A percentile compares a stretch with the other conserved stretches of the same genome.
phyloP scores from a whole-genome alignment of 2,329 filamentous ascomycete species.

The Parastagonospora nodorum region DNA sequence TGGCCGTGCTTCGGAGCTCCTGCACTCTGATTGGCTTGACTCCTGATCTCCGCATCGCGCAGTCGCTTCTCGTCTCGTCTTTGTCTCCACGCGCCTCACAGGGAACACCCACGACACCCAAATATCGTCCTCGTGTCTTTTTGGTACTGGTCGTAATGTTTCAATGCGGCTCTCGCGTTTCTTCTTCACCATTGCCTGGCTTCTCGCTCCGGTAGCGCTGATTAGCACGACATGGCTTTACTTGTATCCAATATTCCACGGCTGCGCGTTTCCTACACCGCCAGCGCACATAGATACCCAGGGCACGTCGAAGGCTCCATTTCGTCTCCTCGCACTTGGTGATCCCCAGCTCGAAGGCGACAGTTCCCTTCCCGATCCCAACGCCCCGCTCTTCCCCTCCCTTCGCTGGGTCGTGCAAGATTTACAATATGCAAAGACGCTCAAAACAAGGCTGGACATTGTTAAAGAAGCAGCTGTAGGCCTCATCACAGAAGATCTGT shows the following conservation, averaged over 20 bases:
- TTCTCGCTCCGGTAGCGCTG: slow-evolving; percentile 69
- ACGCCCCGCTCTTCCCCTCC: slow-evolving; percentile 46
- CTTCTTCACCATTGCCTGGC: slow-evolving; percentile 52
- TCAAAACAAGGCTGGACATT: slow-evolving; percentile 14
- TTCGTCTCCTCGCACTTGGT: slow-evolving; percentile 83
- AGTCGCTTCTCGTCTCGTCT: slow-evolving; percentile 10
- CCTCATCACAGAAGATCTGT: slow-evolving; percentile 62
- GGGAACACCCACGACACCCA: not conserved
- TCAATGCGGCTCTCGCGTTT: slow-evolving; percentile 58
- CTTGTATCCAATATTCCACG: slow-evolving; percentile 78
- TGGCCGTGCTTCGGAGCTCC: not conserved
- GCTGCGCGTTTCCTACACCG: slow-evolving; percentile 74
- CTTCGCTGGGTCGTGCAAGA: slow-evolving; percentile 41
- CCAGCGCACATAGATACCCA: slow-evolving; percentile 8
- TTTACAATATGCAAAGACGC: slow-evolving; percentile 19
- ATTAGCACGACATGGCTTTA: slow-evolving; percentile 79
- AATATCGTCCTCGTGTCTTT: slow-evolving; percentile 4
- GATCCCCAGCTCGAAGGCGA: slow-evolving; percentile 95
- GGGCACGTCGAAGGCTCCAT: slow-evolving; percentile 62
- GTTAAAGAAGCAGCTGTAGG: slow-evolving; percentile 16
- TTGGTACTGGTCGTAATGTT: slow-evolving; percentile 31
- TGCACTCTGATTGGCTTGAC: slow-evolving; percentile 4
- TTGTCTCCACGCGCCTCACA: slow-evolving; percentile 1
- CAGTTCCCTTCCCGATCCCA: slow-evolving; percentile 69
- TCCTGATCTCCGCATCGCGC: slow-evolving; percentile 5